phyloP scores from a whole-genome alignment of 2,329 filamentous ascomycete genomes.

The Sclerotinia sclerotiorum region DNA sequence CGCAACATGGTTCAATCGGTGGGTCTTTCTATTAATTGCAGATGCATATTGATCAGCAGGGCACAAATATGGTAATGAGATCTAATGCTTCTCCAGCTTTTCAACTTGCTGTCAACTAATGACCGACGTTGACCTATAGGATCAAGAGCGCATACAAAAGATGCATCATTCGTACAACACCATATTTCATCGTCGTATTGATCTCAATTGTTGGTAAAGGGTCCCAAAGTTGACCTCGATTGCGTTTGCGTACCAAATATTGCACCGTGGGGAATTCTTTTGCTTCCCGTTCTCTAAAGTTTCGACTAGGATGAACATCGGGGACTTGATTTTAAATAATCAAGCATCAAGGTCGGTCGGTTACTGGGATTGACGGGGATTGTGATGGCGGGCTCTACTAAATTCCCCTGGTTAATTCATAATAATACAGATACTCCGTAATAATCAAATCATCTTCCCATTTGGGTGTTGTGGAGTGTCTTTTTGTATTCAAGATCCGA shows the following conservation, averaged over 20 bases:
- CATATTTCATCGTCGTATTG: neutral
- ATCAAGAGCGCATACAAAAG: slow-evolving; percentile 6
- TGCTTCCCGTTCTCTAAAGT: neutral
- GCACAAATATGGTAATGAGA: slow-evolving; percentile 2
- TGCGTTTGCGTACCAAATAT: neutral
- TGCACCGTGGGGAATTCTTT: slow-evolving; percentile 1
- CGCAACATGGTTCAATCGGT: slow-evolving; percentile 11
- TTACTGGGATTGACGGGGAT: slow-evolving; percentile 7
- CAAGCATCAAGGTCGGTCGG: neutral
- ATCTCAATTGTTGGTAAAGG: neutral
- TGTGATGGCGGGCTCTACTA: neutral
- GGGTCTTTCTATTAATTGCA: slow-evolving; percentile 14
- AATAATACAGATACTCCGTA: neutral
- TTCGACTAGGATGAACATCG: neutral
- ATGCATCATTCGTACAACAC: neutral
- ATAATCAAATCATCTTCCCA: neutral
- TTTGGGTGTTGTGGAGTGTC: neutral
- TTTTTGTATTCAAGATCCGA: neutral
- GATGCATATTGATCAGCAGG: slow-evolving; percentile 22
- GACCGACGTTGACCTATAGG: neutral
- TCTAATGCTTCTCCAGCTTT: neutral
- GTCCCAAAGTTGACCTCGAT: neutral
- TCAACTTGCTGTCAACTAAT: neutral
- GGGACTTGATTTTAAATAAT: slow-evolving; percentile 6
- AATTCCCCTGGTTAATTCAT: neutral